A percentile compares a stretch with the other conserved stretches of the same genome.
Evolutionary conservation across 2,329 filamentous ascomycete species (phyloP).

Genomic region (Penicillium sp.): DNA sequence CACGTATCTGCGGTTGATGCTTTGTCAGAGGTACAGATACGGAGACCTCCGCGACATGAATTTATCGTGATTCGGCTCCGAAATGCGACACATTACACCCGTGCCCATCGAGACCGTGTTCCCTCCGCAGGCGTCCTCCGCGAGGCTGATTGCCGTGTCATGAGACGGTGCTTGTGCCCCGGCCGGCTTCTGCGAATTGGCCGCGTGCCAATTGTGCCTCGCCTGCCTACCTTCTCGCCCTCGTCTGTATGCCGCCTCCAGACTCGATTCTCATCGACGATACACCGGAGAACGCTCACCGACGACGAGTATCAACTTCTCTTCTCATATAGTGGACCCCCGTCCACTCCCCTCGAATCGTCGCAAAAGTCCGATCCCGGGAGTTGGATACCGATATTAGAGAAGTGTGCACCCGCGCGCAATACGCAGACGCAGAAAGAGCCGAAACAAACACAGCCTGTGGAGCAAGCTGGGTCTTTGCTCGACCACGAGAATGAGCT

Average conservation of each 20-base stretch:
- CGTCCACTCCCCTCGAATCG: slow-evolving; percentile 15
- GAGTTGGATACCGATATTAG: slow-evolving; percentile 40
- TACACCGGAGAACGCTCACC: slow-evolving; percentile 13
- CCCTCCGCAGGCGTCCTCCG: slow-evolving; percentile 29
- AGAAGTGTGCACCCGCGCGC: slow-evolving; percentile 32
- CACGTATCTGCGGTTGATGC: neutral
- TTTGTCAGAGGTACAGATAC: neutral
- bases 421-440: neutral
- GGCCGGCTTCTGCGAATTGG: slow-evolving; percentile 39
- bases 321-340: slow-evolving; percentile 18
- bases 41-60: slow-evolving; percentile 11
- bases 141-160: slow-evolving; percentile 40
- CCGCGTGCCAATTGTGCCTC: slow-evolving; percentile 27
- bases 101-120: slow-evolving; percentile 33
- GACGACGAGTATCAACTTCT: slow-evolving; percentile 25
- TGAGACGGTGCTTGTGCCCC: slow-evolving; percentile 44
- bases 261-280: slow-evolving; percentile 10
- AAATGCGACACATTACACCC: slow-evolving; percentile 29
- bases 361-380: slow-evolving; percentile 27
- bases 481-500: slow-evolving; percentile 22
- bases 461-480: slow-evolving; percentile 10
- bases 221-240: slow-evolving; percentile 15
- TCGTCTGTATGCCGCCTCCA: slow-evolving; percentile 11
- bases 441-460: neutral
- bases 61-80: slow-evolving; percentile 22